Conservation (phyloP, 768 basidiomycete species). For the Tylopilus subfusipes region DNA sequence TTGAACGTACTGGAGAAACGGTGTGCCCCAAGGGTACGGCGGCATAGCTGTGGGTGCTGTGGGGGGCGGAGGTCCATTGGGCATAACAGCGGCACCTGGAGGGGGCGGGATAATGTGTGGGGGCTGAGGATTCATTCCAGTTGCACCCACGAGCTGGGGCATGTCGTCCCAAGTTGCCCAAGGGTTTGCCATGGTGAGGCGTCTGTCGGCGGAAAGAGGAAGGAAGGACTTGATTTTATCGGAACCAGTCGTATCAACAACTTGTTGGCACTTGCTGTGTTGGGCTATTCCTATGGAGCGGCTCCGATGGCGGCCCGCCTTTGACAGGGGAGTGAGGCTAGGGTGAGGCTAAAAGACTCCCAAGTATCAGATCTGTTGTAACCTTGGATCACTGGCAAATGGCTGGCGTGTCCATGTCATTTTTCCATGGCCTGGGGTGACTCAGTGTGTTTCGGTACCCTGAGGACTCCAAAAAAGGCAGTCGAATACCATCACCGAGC, state of each 20-base stretch:
- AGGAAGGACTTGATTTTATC: constrained; percentile 7
- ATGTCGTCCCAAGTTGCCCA: constrained; percentile 23
- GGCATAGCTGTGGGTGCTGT: constrained; percentile 1
- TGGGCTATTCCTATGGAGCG: constrained; percentile 7
- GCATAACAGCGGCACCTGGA: constrained; percentile 14
- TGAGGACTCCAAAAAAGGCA: constrained; percentile 12
- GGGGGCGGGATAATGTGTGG: constrained; percentile 25
- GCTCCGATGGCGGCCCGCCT: constrained; percentile 2
- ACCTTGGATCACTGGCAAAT: background rate
- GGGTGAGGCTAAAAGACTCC: background rate
- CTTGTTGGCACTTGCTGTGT: constrained; percentile 16
- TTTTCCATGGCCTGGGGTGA: background rate
- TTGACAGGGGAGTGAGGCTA: background rate
- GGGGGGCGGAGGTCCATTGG: constrained; percentile 13
- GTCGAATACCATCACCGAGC: background rate
- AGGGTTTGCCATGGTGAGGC: constrained; percentile 13
- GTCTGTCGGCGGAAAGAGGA: background rate
- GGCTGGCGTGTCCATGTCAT: background rate
- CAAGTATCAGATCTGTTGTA: background rate
- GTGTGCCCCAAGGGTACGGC: constrained; percentile 14
- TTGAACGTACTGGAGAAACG: constrained; percentile 14
- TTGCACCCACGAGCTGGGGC: constrained; percentile 25
- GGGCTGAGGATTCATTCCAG: background rate
- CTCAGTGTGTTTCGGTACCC: background rate
- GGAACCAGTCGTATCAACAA: constrained; percentile 17